Evolutionary conservation across 352 stramenopile genomes (phyloP), one percentile per base, ranked within the genome.

Genomic region (Hyaloperonospora brassicae): DNA sequence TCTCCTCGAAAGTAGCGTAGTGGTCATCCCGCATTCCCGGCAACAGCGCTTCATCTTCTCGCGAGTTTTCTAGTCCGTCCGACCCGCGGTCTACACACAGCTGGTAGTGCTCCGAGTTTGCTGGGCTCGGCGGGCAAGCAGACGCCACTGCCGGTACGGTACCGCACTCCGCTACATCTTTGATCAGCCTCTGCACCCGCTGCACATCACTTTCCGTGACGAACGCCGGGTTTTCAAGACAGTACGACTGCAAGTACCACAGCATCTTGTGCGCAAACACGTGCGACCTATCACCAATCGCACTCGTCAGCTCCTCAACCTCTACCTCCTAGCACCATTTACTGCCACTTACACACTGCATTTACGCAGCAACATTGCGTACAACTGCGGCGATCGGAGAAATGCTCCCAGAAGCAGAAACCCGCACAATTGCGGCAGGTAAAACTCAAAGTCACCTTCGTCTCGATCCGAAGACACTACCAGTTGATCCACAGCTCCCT

Each of bases 231-330:
- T 84, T 90, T 31, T 70, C 52, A 8, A 88, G 60, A 50, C 83
- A 90, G 53, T 87, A 90, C 8, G 80, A 89, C 59, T 85, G 68
- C 47, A 93, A 57, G 41, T 89, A 93, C 83, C 83, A 93, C 27
- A 88, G 46, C 67, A 93, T 89, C 50, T 85, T 84, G 63, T 93
- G 80, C 7, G 83, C 83, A 47, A 93, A 90, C 47, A 90, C 79
- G 57, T 93, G 80, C 44, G 83, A 92, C 35, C 77, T 87, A 50
- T 38, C 14, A 51, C 0, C 10, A 42, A 22, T 30, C 50, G 22
- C 12, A 58, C 1, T 47, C 21, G 40, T 10, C 40, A 30, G 23
- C 5, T 3, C 38, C 5, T 52, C 0, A 27, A 39, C 6, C 2
- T 49, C 12, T 0, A 24, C 31, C 17, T 14, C 14, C 38, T 31